Base-by-base conservation (phyloP, 257 asterid species). In the Thymus quinquecostatus region DNA sequence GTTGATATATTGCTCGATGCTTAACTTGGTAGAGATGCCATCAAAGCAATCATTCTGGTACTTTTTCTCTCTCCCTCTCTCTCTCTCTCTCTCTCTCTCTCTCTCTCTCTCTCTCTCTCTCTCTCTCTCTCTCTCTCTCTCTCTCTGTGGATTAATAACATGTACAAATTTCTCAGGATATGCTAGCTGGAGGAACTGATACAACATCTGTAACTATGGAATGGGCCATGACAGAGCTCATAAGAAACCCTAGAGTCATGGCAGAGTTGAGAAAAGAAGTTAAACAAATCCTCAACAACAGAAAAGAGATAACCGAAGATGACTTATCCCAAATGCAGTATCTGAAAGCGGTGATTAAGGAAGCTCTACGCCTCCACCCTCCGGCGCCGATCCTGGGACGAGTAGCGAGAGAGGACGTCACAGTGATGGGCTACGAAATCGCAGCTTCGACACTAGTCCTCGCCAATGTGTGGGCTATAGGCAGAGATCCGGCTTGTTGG, bases 1-100 rank as follows among this genome's bases (percentile, higher is more conserved):
- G 78, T 82, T 47, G 87, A 80, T 50, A 82, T 82, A 27, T 72
- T 86, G 80, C 83, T 86, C 11, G 47, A 72, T 10, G 36, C 67
- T 33, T 41, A 69, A 29, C 21, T 86, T 10, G 77, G 78, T 12
- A 70, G 14, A 27, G 79, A 74, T 10, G 66, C 69, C 1, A 28
- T 86, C 76, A 86, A 86, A 80, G 84, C 84, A 28, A 41, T 86
- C 0, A 68, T 83, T 54, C 36, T 81, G 79, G 91, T 86, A 27
- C 40, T 51, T 44, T 58, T 27, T 45, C n/a, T 34, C 14, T 11
- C 61, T 33, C 14, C 8, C 57, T 45, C 68, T 43, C 38, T 34
- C 38, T 41, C 3, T 8, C 47, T 41, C 3, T 3, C 3, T 38
- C 6, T 3, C 5, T 2, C 6, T 38, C 6, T 41, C 3, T 8